Percentiles rank a stretch among this genome's conserved stretches.
Conservation (phyloP, 1,284 basidiomycete species). For the Caloboletus firmus region DNA sequence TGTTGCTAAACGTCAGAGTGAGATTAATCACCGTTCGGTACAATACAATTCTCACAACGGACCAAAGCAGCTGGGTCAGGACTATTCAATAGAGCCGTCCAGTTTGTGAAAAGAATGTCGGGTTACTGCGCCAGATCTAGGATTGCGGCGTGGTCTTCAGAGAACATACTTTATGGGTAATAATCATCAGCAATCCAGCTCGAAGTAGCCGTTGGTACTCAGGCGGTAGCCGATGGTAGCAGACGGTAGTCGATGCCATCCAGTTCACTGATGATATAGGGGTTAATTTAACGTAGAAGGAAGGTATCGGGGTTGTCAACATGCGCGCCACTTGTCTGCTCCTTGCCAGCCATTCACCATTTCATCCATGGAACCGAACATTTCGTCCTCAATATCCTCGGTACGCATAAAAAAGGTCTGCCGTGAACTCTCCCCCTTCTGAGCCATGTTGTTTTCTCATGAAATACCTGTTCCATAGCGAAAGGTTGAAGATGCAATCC, state of each 20-base stretch:
- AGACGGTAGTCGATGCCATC: too few species aligned
- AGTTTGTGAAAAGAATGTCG: background rate
- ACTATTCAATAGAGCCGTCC: background rate
- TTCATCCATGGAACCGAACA: conserved; percentile 17
- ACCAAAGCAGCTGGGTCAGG: background rate
- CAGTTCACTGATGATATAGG: too few species aligned
- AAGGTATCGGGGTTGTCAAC: background rate
- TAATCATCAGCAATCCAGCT: too few species aligned
- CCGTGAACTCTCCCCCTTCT: background rate
- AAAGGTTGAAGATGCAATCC: conserved; percentile 73
- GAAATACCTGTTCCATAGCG: conserved; percentile 42
- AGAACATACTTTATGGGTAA: too few species aligned
- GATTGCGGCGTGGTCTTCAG: background rate
- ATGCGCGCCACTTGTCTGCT: conserved; percentile 6
- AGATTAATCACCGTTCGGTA: too few species aligned
- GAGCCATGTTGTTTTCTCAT: conserved; percentile 1
- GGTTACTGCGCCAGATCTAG: background rate
- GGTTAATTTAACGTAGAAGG: background rate
- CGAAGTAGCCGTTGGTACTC: too few species aligned
- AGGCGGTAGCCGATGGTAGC: too few species aligned
- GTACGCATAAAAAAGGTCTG: conserved; percentile 36
- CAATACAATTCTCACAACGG: background rate
- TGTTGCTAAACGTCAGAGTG: background rate
- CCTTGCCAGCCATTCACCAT: background rate
- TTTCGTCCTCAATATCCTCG: conserved; percentile 21